Evolutionary conservation across 2,329 filamentous ascomycete species (phyloP).

Genomic region (Fusarium metavorans): DNA sequence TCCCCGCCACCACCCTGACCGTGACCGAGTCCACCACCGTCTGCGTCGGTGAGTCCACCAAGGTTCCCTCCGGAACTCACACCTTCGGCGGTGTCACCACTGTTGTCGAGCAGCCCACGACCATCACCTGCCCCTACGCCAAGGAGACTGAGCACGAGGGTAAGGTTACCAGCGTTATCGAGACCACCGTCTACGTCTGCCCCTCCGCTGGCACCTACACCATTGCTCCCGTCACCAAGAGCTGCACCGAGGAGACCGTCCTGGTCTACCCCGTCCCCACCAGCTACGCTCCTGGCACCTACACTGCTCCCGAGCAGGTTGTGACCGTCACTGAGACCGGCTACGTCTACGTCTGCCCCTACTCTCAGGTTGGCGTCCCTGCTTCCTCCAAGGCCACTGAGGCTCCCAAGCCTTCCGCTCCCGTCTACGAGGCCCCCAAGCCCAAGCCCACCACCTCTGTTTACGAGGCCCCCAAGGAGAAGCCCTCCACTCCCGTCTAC

Average conservation of each 20-base stretch:
- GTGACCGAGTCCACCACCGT: slow-evolving; percentile 76
- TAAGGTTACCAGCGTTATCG: slow-evolving; percentile 74
- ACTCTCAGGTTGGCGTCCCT: slow-evolving; percentile 58
- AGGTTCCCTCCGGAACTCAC: slow-evolving; percentile 72
- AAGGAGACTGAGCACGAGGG: slow-evolving; percentile 68
- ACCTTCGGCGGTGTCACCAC: slow-evolving; percentile 81
- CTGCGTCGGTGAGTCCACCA: slow-evolving; percentile 71
- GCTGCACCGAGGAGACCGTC: slow-evolving; percentile 64
- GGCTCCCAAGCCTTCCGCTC: slow-evolving; percentile 20
- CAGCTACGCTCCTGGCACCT: slow-evolving; percentile 76
- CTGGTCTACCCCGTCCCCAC: slow-evolving; percentile 75
- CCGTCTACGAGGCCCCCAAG: slow-evolving; percentile 30
- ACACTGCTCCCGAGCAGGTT: slow-evolving; percentile 75
- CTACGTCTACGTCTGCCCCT: slow-evolving; percentile 79
- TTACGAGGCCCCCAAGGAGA: slow-evolving; percentile 39
- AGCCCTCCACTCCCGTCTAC: slow-evolving; percentile 30
- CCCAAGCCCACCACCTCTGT: slow-evolving; percentile 3
- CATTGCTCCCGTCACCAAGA: slow-evolving; percentile 75
- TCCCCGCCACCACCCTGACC: slow-evolving; percentile 78
- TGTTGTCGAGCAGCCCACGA: slow-evolving; percentile 73
- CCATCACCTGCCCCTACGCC: slow-evolving; percentile 77
- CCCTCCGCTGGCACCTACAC: slow-evolving; percentile 81
- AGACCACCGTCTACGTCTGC: slow-evolving; percentile 79
- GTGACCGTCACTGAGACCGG: slow-evolving; percentile 77
- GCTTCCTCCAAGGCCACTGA: slow-evolving; percentile 41